These are phyloP conservation scores for Rosa hybrid DNA, from an alignment of 331 rosid species.

Conservation along the genomic window DNA sequence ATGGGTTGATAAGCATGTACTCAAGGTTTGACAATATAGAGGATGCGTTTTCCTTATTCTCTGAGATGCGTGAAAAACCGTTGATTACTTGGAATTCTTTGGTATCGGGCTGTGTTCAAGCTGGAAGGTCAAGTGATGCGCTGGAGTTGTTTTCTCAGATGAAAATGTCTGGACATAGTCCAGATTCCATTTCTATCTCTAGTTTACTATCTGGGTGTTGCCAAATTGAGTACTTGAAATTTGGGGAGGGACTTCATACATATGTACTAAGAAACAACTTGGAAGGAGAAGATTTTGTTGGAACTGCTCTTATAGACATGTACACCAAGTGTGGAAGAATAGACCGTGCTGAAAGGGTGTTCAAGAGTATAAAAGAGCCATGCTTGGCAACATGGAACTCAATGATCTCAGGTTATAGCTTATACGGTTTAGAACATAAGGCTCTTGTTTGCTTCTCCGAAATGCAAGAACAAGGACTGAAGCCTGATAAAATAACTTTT, in stretches of 20 bases:
- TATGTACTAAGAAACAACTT: slow-evolving; percentile 57
- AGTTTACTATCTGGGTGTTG: slow-evolving; percentile 77
- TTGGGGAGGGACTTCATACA: slow-evolving; percentile 63
- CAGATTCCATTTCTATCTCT: slow-evolving; percentile 64
- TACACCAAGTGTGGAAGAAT: slow-evolving; percentile 79
- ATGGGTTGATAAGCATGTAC: slow-evolving; percentile 80
- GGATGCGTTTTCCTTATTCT: slow-evolving; percentile 50
- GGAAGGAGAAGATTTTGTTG: slow-evolving; percentile 55
- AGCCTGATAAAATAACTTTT: slow-evolving; percentile 73
- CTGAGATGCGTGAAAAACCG: slow-evolving; percentile 44
- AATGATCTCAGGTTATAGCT: slow-evolving; percentile 73
- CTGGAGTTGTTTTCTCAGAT: slow-evolving; percentile 59
- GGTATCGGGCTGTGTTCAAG: slow-evolving; percentile 76
- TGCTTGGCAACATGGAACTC: slow-evolving; percentile 86
- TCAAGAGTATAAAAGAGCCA: slow-evolving; percentile 55
- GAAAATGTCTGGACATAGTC: slow-evolving; percentile 50
- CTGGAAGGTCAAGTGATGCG: slow-evolving; percentile 68
- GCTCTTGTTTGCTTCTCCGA: slow-evolving; percentile 60
- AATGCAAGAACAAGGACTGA: slow-evolving; percentile 51
- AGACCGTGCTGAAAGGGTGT: slow-evolving; percentile 64
- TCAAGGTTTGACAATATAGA: slow-evolving; percentile 62
- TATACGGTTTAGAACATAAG: slow-evolving; percentile 56
- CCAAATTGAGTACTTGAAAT: slow-evolving; percentile 59
- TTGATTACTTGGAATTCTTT: slow-evolving; percentile 74
- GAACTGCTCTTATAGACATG: slow-evolving; percentile 83